Evolutionary conservation across 208 protist genomes (phyloP).

Genomic region (Angomonas deanei): DNA sequence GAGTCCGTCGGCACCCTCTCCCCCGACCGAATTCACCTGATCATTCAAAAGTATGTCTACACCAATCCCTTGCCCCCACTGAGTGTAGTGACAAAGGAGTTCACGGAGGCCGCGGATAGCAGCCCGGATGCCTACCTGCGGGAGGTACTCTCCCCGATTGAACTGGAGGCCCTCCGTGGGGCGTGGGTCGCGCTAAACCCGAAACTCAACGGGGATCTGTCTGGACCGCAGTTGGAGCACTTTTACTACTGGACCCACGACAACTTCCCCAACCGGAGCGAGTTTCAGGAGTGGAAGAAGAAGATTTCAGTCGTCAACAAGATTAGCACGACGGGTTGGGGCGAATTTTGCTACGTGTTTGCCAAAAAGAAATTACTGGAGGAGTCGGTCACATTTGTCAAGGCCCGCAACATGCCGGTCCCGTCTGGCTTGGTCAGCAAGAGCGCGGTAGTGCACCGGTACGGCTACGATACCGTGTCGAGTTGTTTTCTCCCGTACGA

Average conservation of each 20-base stretch:
- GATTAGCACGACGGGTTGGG: constrained; percentile 31
- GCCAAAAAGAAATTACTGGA: constrained; percentile 28
- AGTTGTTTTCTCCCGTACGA: constrained; percentile 33
- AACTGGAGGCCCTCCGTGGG: constrained; percentile 44
- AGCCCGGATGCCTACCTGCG: constrained; percentile 17
- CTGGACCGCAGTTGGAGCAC: constrained; percentile 27
- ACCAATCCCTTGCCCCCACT: constrained; percentile 18
- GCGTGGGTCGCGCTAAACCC: constrained; percentile 52
- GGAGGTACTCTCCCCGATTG: constrained; percentile 15
- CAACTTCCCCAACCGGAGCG: constrained; percentile 4
- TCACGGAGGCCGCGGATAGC: constrained; percentile 12
- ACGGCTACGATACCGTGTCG: constrained; percentile 17
- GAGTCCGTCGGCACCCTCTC: constrained; percentile 39
- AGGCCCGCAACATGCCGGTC: constrained; percentile 12
- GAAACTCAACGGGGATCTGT: constrained; percentile 24
- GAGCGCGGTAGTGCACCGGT: constrained; percentile 15
- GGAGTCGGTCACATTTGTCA: constrained; percentile 17
- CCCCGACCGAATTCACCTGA: constrained; percentile 23
- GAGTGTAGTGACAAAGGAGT: neutral
- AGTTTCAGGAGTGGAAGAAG: constrained; percentile 28
- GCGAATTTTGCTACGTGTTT: constrained; percentile 65
- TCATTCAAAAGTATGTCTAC: constrained; percentile 20
- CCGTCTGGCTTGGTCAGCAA: constrained; percentile 28
- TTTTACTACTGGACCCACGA: constrained; percentile 50
- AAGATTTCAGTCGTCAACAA: constrained; percentile 23